These are phyloP conservation scores for Capsicum pubescens DNA, from an alignment of 257 asterid genomes.

Conservation along the genomic window DNA sequence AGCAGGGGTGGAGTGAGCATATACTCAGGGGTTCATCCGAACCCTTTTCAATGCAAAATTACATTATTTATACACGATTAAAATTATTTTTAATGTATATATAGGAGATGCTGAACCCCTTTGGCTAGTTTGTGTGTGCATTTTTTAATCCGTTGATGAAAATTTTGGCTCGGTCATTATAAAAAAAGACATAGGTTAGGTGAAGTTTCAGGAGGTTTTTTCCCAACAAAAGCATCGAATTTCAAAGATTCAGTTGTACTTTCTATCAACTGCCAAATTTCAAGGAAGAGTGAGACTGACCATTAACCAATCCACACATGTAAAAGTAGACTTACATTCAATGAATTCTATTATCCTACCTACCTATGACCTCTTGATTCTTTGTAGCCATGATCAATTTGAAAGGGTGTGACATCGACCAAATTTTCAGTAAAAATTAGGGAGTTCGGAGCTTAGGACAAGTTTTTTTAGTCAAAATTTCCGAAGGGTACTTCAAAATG, in stretches of 20 bases:
- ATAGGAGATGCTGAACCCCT: too few species aligned
- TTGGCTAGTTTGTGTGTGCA: too few species aligned
- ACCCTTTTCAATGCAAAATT: too few species aligned
- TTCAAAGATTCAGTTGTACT: constrained; percentile 17
- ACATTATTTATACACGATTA: too few species aligned
- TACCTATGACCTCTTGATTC: not conserved
- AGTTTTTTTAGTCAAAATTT: too few species aligned
- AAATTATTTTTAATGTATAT: too few species aligned
- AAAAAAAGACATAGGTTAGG: not conserved
- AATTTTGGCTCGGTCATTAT: too few species aligned
- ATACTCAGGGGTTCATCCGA: too few species aligned
- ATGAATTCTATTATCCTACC: not conserved
- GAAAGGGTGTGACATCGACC: not conserved
- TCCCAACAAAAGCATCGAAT: not conserved
- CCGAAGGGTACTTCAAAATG: too few species aligned
- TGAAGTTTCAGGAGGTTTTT: not conserved
- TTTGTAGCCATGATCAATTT: not conserved
- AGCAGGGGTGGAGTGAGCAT: too few species aligned
- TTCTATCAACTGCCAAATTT: not conserved
- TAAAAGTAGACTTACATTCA: not conserved
- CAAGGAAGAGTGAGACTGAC: not conserved
- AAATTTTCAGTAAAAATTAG: not conserved
- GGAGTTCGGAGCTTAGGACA: too few species aligned
- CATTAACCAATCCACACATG: not conserved
- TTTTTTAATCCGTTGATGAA: too few species aligned